Evolutionary conservation across 768 basidiomycete species (phyloP).

Genomic region (Boletus subparvulus): DNA sequence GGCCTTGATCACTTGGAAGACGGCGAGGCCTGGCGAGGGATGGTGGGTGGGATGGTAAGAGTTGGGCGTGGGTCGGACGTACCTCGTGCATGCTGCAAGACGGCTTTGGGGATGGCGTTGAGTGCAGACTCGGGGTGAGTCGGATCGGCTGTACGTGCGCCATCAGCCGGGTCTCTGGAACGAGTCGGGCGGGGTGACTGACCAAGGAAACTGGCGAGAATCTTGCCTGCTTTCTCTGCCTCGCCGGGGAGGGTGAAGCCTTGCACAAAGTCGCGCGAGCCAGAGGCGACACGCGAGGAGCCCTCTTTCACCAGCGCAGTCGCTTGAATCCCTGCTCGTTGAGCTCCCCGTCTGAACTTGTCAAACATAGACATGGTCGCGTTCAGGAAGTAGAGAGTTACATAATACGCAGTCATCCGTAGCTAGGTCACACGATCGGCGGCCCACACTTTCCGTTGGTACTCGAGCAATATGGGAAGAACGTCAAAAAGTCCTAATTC

Average conservation of each 20-base stretch:
- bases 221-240: slow-evolving; percentile 91
- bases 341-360: slow-evolving; percentile 77
- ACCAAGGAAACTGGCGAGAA: slow-evolving; percentile 91
- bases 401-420: background rate
- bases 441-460: slow-evolving; percentile 73
- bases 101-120: slow-evolving; percentile 91
- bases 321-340: slow-evolving; percentile 81
- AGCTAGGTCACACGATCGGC: background rate
- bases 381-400: background rate
- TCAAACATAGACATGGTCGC: slow-evolving; percentile 61
- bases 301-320: slow-evolving; percentile 70
- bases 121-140: slow-evolving; percentile 85
- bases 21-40: slow-evolving; percentile 67
- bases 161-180: background rate
- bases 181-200: slow-evolving; percentile 14
- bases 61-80: slow-evolving; percentile 9
- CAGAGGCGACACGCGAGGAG: slow-evolving; percentile 66
- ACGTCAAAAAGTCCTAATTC: slow-evolving; percentile 88
- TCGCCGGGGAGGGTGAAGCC: slow-evolving; percentile 90
- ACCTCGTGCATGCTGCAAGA: slow-evolving; percentile 89
- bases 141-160: slow-evolving; percentile 67
- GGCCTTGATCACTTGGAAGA: slow-evolving; percentile 92
- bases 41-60: background rate
- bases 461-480: slow-evolving; percentile 83
- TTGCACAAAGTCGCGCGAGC: slow-evolving; percentile 76